Evolutionary conservation across 2,329 filamentous ascomycete species (phyloP).

Genomic region (Stagonosporopsis chrysanthemi): DNA sequence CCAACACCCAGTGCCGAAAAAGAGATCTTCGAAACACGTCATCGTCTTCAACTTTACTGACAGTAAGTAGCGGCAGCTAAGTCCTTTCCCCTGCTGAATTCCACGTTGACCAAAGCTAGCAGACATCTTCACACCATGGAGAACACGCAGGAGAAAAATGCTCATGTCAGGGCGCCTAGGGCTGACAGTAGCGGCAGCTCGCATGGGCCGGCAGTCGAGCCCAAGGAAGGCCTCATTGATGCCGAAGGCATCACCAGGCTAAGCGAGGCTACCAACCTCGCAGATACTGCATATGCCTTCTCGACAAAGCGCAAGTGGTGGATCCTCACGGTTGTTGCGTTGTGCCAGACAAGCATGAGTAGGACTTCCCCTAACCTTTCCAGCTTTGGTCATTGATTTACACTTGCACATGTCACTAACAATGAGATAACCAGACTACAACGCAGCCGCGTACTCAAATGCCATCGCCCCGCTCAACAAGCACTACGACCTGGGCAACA

Average conservation of each 20-base stretch:
- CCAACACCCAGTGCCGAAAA: background rate
- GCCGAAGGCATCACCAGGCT: constrained; percentile 16
- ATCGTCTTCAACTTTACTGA: background rate
- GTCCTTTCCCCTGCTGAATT: background rate
- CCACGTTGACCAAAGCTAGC: background rate
- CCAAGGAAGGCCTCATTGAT: background rate
- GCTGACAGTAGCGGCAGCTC: constrained; percentile 1
- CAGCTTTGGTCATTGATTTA: constrained; percentile 2
- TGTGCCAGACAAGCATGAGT: constrained; percentile 61
- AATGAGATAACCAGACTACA: constrained; percentile 54
- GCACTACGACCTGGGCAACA: constrained; percentile 60
- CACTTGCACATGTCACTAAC: constrained; percentile 37
- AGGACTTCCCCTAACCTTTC: constrained; percentile 36
- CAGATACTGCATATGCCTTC: constrained; percentile 55
- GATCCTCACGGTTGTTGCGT: constrained; percentile 60
- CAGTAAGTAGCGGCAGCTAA: background rate
- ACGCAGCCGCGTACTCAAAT: constrained; percentile 63
- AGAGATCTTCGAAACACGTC: background rate
- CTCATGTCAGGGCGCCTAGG: background rate
- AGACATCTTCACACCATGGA: constrained; percentile 2
- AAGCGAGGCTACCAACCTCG: constrained; percentile 27
- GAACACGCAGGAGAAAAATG: background rate
- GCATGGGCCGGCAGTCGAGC: background rate
- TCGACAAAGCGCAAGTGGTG: constrained; percentile 61
- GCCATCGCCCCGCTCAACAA: constrained; percentile 60